These are phyloP conservation scores for Monilinia aucupariae DNA, from an alignment of 2,329 filamentous ascomycete species.

Conservation along the genomic window DNA sequence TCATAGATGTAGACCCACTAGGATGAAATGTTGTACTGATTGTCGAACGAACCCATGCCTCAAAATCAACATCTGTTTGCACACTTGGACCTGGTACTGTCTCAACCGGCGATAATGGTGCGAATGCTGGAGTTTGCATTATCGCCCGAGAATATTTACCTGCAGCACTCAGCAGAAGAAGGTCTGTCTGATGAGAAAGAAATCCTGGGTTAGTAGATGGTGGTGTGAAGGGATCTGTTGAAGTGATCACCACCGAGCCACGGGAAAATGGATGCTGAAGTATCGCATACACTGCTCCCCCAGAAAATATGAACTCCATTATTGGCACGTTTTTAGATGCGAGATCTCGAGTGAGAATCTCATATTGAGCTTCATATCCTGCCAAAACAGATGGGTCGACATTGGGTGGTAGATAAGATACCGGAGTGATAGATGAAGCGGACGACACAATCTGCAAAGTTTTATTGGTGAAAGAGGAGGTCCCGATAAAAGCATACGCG, in stretches of 20 bases:
- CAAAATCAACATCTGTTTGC: constrained; percentile 3
- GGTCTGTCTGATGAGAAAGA: constrained; percentile 38
- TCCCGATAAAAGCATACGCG: constrained; percentile 8
- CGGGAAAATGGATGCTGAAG: constrained; percentile 53
- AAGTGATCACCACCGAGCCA: constrained; percentile 51
- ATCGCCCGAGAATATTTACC: neutral
- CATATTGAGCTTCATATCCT: constrained; percentile 11
- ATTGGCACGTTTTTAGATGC: constrained; percentile 5
- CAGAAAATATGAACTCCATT: constrained; percentile 11
- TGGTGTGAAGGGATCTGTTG: constrained; percentile 36
- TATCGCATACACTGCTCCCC: constrained; percentile 38
- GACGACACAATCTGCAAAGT: neutral
- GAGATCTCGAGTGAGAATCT: constrained; percentile 15
- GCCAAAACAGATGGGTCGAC: constrained; percentile 1
- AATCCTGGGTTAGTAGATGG: constrained; percentile 51
- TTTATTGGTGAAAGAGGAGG: constrained; percentile 6
- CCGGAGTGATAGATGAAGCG: constrained; percentile 3
- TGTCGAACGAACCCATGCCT: neutral
- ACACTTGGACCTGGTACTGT: neutral
- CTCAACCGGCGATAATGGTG: constrained; percentile 3
- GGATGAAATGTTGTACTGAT: constrained; percentile 19
- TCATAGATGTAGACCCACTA: constrained; percentile 24
- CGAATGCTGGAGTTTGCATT: neutral
- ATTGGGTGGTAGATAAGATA: neutral
- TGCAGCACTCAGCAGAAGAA: constrained; percentile 5